Evolutionary conservation across 2,329 filamentous ascomycete genomes (phyloP), one percentile per base, ranked within the genome.

Genomic region (Claviceps humidiphila): DNA sequence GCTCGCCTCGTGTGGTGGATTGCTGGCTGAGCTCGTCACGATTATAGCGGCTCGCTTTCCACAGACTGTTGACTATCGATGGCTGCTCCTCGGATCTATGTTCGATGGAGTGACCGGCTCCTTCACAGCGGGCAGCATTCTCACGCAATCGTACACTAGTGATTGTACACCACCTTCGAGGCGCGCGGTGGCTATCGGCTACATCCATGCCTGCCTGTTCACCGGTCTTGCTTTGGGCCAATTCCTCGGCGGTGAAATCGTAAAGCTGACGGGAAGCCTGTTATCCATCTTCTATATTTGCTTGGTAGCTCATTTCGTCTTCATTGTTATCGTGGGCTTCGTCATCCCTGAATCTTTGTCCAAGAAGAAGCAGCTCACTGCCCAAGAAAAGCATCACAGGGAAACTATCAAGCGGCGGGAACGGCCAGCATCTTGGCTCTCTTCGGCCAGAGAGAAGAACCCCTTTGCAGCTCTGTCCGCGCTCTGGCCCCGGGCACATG

Each of bases 141-240:
- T 95, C 53, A 83, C 81, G 22, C 84, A 94, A 65, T 89, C 91
- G 0, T 98, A 97, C 66, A 84, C 87, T 13, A 84, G 88, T 42
- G 93, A 98, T 66, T 95, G 89, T 67, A 91, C 89, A 0, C 74
- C 85, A 4, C 87, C 89, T 0, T 84, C 86, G 34, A 81, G 80
- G 61, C 82, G 93, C 20, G 87, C 85, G 54, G 85, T 95, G 7
- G 81, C 83, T 4, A 93, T 97, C 65, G 90, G 89, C 6, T 91
- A 90, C 64, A 84, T 97, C 60, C 88, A 97, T 61, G 89, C 88
- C 11, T 89, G 85, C 58, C 74, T 98, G 8, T 97, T 95, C 66
- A 77, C 79, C 1, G 93, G 93, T n/a, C 80, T 97, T 46, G 91
- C 93, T 0, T 68, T 91, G 37, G 93, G 93, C 0, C 93, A 93